Evolutionary conservation across 1,284 basidiomycete genomes (phyloP), one percentile per base, ranked within the genome.

Genomic region (Leccinum subatratum): DNA sequence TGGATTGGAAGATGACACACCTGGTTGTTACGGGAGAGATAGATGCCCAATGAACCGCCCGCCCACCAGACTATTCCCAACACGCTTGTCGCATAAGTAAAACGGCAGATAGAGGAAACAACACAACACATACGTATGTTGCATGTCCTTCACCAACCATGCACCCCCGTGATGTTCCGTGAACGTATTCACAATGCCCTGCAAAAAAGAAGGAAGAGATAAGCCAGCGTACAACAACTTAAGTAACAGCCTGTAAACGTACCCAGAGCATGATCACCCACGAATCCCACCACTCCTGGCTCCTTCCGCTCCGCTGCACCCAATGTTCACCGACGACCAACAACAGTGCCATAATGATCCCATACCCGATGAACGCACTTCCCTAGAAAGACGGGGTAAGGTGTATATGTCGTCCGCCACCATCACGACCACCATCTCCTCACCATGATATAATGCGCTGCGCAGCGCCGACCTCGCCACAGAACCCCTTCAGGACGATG

Each of bases 61-160:
- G 90, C 85, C 93, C 94, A 96, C 96, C 94, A 83, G 20, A 82
- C 69, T 18, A 82, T 70, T 25, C 81, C 81, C 25, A 83, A 70
- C 42, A 83, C 73, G 30, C 82, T 83, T 51, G n/a, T 67, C 16
- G 3, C 7, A 62, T 70, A 57, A 22, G 54, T 61, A 61, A 9
- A 51, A 18, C 8, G 7, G 51, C 6, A 56, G 65, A 11, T 18
- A 54, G 28, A 56, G 20, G 63, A n/a, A 59, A 20, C 5, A 61
- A 59, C 39, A 16, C 6, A 66, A 48, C 14, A 82, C 83, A 77
- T 79, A 91, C 86, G 94, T 96, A 77, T 97, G 95, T 74, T 97
- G 95, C 90, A 96, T 91, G 75, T 97, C 93, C 77, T 96, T 96
- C 69, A 91, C 90, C 9, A 92, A 92, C 94, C 94, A 95, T 2